phyloP scores from a whole-genome alignment of 2,329 filamentous ascomycete genomes.

The Pseudocercospora fuligena region DNA sequence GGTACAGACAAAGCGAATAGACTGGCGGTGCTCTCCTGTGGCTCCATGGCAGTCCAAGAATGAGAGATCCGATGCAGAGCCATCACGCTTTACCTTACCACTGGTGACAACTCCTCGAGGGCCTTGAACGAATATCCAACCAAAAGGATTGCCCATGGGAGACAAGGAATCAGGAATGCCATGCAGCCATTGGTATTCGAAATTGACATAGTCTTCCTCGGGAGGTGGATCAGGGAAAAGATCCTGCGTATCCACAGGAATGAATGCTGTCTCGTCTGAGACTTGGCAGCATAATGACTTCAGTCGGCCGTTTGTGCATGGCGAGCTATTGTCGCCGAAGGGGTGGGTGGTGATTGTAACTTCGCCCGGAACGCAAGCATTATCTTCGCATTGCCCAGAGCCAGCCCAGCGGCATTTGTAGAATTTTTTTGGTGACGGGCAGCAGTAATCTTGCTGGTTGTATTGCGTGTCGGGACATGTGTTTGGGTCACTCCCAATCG shows the following conservation, averaged over 20 bases:
- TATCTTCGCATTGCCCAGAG: neutral
- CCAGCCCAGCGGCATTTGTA: neutral
- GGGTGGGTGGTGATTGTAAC: neutral
- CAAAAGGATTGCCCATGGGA: constrained; percentile 3
- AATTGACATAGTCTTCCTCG: neutral
- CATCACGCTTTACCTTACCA: constrained; percentile 7
- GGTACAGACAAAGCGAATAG: neutral
- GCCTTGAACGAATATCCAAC: constrained; percentile 2
- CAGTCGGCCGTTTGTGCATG: neutral
- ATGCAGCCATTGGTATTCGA: neutral
- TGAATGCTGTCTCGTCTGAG: neutral
- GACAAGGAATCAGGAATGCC: neutral
- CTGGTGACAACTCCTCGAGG: neutral
- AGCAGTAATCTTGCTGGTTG: neutral
- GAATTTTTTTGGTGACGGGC: neutral
- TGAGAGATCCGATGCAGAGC: neutral
- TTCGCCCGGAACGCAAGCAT: neutral
- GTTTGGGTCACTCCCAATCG: neutral
- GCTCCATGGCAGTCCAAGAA: constrained; percentile 4
- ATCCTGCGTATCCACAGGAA: neutral
- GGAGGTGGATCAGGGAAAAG: neutral
- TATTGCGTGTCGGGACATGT: neutral
- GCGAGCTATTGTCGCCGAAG: neutral
- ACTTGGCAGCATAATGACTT: neutral
- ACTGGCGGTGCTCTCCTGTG: neutral